phyloP scores from a whole-genome alignment of 306 rosid species.

The Cyamopsis tetragonoloba region DNA sequence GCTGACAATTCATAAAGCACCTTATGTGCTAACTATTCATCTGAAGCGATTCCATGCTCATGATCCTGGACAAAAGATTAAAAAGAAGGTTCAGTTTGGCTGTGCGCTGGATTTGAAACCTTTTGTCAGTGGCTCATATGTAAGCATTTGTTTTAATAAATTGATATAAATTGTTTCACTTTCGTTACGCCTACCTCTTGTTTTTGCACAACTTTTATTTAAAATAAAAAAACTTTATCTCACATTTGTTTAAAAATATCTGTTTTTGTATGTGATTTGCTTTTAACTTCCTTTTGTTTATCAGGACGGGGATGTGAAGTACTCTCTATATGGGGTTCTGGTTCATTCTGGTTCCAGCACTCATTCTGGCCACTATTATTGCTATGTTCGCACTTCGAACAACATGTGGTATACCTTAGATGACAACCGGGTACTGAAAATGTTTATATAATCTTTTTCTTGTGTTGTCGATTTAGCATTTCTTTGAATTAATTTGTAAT shows the following conservation, averaged over 20 bases:
- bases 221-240: not conserved
- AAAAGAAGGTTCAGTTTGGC: conserved; percentile 72
- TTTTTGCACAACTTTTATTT: not conserved
- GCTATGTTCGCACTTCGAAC: conserved; percentile 89
- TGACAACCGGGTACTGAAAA: conserved; percentile 66
- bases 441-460: not conserved
- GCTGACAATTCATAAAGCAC: conserved; percentile 88
- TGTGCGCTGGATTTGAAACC: conserved; percentile 70
- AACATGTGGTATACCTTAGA: conserved; percentile 94
- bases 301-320: conserved; percentile 77
- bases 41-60: conserved; percentile 79
- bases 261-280: too few species aligned
- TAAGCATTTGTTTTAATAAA: conserved; percentile 28
- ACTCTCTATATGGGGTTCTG: conserved; percentile 93
- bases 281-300: conserved; percentile 9
- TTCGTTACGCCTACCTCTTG: not conserved
- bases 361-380: conserved; percentile 84
- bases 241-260: too few species aligned
- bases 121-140: conserved; percentile 82
- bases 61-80: conserved; percentile 74
- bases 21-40: conserved; percentile 81
- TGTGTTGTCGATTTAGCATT: not conserved
- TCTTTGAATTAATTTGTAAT: not conserved
- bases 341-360: conserved; percentile 91
- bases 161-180: not conserved